These are phyloP conservation scores for Clavispora vitiphila DNA, from an alignment of 805 yeast species.

Conservation along the genomic window DNA sequence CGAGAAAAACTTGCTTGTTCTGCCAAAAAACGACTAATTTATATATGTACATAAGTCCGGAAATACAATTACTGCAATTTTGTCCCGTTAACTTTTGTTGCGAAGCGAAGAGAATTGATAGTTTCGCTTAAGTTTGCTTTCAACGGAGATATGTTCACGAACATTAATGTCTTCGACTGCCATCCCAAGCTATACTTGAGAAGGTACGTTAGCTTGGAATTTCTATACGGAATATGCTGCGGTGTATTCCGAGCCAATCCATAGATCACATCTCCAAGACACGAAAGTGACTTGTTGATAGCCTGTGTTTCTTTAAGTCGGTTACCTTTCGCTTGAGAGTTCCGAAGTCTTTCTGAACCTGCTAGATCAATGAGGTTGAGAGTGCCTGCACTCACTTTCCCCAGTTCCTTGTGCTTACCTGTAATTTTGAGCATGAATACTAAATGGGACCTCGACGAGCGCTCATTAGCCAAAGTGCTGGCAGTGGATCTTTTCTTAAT, in stretches of 20 bases:
- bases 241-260: constrained; percentile 47
- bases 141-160: constrained; percentile 80
- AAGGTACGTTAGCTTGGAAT: constrained; percentile 74
- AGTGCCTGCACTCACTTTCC: constrained; percentile 35
- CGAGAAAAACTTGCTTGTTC: constrained; percentile 23
- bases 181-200: constrained; percentile 83
- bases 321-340: constrained; percentile 75
- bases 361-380: constrained; percentile 87
- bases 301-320: constrained; percentile 82
- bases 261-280: constrained; percentile 84
- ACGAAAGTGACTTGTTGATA: constrained; percentile 81
- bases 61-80: constrained; percentile 3
- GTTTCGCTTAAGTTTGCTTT: constrained; percentile 66
- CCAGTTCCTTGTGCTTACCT: constrained; percentile 50
- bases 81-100: constrained; percentile 72
- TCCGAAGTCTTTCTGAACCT: constrained; percentile 81
- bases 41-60: neutral
- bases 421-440: constrained; percentile 61
- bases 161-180: constrained; percentile 85
- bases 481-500: constrained; percentile 68
- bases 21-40: neutral
- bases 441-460: constrained; percentile 89
- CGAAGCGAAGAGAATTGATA: constrained; percentile 80
- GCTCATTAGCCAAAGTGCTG: constrained; percentile 71
- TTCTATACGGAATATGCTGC: constrained; percentile 60